These are phyloP conservation scores for Scheffersomyces ergatensis DNA, from an alignment of 805 yeast species.

Conservation along the genomic window DNA sequence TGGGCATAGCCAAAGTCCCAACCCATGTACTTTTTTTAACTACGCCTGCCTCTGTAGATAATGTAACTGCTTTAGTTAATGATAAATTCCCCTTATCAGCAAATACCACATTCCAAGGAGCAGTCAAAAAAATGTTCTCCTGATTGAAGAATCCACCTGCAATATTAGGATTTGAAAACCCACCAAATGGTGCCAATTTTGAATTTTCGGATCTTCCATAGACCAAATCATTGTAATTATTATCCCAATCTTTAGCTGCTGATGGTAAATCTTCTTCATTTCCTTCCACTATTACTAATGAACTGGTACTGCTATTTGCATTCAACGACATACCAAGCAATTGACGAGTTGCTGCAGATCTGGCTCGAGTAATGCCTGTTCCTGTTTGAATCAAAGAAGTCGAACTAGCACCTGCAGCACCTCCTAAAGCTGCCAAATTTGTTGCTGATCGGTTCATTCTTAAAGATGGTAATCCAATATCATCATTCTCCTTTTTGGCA, in stretches of 20 bases:
- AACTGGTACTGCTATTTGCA: slow-evolving; percentile 25
- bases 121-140: slow-evolving; percentile 48
- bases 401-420: background rate
- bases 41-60: slow-evolving; percentile 42
- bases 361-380: slow-evolving; percentile 5
- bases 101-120: slow-evolving; percentile 75
- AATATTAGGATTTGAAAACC: slow-evolving; percentile 63
- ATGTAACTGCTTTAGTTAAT: slow-evolving; percentile 74
- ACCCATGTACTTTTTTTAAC: slow-evolving; percentile 60
- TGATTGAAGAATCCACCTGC: slow-evolving; percentile 42
- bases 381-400: background rate
- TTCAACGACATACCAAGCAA: slow-evolving; percentile 17
- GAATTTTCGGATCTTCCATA: slow-evolving; percentile 17
- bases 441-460: slow-evolving; percentile 28
- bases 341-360: slow-evolving; percentile 15
- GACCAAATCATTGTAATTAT: slow-evolving; percentile 23
- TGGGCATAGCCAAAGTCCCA: slow-evolving; percentile 91
- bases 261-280: background rate
- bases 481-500: slow-evolving; percentile 24
- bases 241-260: slow-evolving; percentile 17
- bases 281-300: slow-evolving; percentile 29
- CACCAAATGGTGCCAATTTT: slow-evolving; percentile 66
- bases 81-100: slow-evolving; percentile 83
- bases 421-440: slow-evolving; percentile 8
- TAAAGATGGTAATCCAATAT: slow-evolving; percentile 32